phyloP scores from a whole-genome alignment of 352 stramenopile genomes.

The Pythium monospermum region DNA sequence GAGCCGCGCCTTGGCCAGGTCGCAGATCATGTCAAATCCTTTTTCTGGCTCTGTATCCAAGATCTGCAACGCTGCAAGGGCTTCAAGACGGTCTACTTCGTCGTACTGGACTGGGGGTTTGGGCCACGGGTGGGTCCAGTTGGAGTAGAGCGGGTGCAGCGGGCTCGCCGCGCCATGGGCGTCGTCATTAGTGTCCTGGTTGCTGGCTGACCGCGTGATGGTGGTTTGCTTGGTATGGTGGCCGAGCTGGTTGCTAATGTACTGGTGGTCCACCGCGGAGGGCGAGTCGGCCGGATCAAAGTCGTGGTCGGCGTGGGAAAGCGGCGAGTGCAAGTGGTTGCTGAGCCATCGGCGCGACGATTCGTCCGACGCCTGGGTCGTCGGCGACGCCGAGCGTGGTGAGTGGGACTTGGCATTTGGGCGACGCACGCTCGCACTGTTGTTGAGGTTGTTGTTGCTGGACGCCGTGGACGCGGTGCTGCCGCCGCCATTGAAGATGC shows the following conservation, averaged over 20 bases:
- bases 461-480: constrained; percentile 13
- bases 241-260: constrained; percentile 23
- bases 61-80: constrained; percentile 47
- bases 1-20: constrained; percentile 59
- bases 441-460: not conserved
- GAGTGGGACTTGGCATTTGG: constrained; percentile 13
- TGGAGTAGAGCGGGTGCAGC: constrained; percentile 15
- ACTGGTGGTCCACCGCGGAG: constrained; percentile 15
- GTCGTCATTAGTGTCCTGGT: constrained; percentile 25
- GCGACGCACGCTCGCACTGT: not conserved
- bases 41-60: constrained; percentile 58
- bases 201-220: constrained; percentile 11
- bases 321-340: constrained; percentile 59
- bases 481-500: constrained; percentile 46
- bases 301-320: constrained; percentile 41
- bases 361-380: constrained; percentile 28
- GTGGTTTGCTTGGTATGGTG: constrained; percentile 8
- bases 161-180: constrained; percentile 17
- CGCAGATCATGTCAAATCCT: constrained; percentile 73
- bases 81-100: constrained; percentile 48
- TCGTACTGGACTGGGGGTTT: constrained; percentile 49
- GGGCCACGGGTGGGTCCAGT: constrained; percentile 69
- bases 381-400: constrained; percentile 20
- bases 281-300: constrained; percentile 23
- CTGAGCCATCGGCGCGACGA: constrained; percentile 46